A percentile compares a stretch with the other conserved stretches of the same genome.
Evolutionary conservation across 2,329 filamentous ascomycete genomes (phyloP).

Genomic region (Scedosporium apiospermum): DNA sequence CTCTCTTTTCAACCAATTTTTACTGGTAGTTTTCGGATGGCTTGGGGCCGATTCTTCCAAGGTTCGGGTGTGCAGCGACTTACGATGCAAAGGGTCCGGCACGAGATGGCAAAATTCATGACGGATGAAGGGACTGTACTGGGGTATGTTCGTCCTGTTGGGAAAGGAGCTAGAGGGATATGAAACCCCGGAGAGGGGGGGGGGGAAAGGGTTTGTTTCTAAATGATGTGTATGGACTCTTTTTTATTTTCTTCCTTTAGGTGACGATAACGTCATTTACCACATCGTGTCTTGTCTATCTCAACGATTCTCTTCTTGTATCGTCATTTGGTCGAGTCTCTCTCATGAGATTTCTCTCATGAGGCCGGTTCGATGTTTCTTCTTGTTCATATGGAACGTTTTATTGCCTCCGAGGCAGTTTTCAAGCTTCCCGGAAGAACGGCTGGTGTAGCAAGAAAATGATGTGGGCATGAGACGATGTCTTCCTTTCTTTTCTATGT

Average conservation of each 20-base stretch:
- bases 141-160: background rate
- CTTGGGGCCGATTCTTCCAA: no score
- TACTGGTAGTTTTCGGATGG: background rate
- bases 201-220: no score
- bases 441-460: background rate
- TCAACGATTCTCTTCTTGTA: no score
- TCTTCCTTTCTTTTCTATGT: background rate
- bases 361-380: background rate
- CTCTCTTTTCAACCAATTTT: slow-evolving; percentile 1
- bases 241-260: no score
- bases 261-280: no score
- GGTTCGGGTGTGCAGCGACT: no score
- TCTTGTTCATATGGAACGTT: background rate
- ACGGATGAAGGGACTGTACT: background rate
- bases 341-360: no score
- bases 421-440: background rate
- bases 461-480: background rate
- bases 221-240: no score
- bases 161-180: background rate
- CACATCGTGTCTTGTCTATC: no score
- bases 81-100: background rate
- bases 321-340: no score
- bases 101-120: background rate
- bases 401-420: no score
- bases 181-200: no score